Percentiles rank a stretch among this genome's conserved stretches.
Evolutionary conservation across 2,329 filamentous ascomycete species (phyloP).

Genomic region (Venturia oleaginea): DNA sequence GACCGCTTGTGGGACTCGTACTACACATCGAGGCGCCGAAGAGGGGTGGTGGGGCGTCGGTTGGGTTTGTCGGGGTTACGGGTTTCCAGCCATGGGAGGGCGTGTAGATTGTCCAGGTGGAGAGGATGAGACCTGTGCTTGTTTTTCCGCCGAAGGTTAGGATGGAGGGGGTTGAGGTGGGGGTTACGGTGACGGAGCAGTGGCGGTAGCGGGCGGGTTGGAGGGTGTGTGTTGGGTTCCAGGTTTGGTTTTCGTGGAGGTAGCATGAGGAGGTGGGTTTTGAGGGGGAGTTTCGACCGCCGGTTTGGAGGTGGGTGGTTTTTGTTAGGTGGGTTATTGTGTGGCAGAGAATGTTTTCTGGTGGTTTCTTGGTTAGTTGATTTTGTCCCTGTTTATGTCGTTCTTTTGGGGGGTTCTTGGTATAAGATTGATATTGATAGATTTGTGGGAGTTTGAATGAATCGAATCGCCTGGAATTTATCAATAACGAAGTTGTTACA

Average conservation of each 20-base stretch:
- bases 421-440: no score
- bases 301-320: conserved; percentile 55
- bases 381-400: no score
- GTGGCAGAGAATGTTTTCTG: conserved; percentile 56
- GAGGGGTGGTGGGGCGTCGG: conserved; percentile 26
- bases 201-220: conserved; percentile 69
- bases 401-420: no score
- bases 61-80: conserved; percentile 21
- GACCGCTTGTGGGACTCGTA: conserved; percentile 38
- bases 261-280: conserved; percentile 65
- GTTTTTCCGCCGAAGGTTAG: conserved; percentile 39
- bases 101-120: conserved; percentile 38
- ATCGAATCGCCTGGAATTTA: no score
- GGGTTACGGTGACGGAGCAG: conserved; percentile 43
- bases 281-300: conserved; percentile 70
- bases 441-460: no score
- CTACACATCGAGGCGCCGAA: conserved; percentile 50
- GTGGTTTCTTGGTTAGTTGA: conserved; percentile 20
- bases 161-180: conserved; percentile 31
- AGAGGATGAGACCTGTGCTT: conserved; percentile 32
- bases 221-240: conserved; percentile 58
- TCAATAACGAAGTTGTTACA: no score
- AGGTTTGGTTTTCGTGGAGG: conserved; percentile 53
- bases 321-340: conserved; percentile 58
- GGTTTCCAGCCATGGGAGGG: conserved; percentile 41